Evolutionary conservation across 225 moss, liverwort and hornwort genomes (phyloP).

Genomic region (Polytrichum commune): DNA sequence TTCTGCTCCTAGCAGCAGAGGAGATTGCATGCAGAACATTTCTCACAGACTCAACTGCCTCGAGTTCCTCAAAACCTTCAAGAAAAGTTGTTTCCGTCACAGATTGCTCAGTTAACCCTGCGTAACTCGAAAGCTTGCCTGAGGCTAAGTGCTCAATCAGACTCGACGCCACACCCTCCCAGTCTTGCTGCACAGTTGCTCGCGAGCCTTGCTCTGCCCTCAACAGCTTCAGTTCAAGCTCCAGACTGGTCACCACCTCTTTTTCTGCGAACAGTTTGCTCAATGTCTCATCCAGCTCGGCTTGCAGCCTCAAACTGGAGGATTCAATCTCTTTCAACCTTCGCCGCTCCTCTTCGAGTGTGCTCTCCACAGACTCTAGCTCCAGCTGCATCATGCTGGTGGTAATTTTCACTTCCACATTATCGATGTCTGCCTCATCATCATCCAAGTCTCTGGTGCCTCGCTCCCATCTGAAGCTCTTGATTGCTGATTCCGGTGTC

Average conservation of each 20-base stretch:
- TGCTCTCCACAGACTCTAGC: conserved; percentile 61
- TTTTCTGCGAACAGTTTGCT: conserved; percentile 37
- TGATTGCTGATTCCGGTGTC: conserved; percentile 32
- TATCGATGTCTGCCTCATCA: conserved; percentile 19
- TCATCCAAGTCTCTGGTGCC: conserved; percentile 28
- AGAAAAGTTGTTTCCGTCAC: conserved; percentile 19
- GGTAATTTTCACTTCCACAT: conserved; percentile 59
- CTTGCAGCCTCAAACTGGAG: conserved; percentile 28
- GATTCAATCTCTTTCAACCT: conserved; percentile 42
- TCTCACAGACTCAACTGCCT: conserved; percentile 18
- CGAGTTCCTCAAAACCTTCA: conserved; percentile 35
- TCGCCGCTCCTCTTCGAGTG: conserved; percentile 55
- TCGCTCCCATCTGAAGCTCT: conserved; percentile 49
- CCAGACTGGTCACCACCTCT: conserved; percentile 32
- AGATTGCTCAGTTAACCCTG: conserved; percentile 26
- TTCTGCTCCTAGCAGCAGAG: too few relatives aligned
- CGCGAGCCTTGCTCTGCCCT: conserved; percentile 14
- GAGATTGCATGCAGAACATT: too few relatives aligned
- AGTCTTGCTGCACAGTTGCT: conserved; percentile 29
- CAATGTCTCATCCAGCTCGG: conserved; percentile 43
- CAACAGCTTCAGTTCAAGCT: conserved; percentile 35
- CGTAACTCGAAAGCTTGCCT: conserved; percentile 27
- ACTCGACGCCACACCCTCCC: conserved; percentile 46
- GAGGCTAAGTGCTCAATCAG: conserved; percentile 44
- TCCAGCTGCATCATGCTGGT: conserved; percentile 69